These are phyloP conservation scores for Saccharomyces eubayanus DNA, from an alignment of 805 yeast species.

Conservation along the genomic window DNA sequence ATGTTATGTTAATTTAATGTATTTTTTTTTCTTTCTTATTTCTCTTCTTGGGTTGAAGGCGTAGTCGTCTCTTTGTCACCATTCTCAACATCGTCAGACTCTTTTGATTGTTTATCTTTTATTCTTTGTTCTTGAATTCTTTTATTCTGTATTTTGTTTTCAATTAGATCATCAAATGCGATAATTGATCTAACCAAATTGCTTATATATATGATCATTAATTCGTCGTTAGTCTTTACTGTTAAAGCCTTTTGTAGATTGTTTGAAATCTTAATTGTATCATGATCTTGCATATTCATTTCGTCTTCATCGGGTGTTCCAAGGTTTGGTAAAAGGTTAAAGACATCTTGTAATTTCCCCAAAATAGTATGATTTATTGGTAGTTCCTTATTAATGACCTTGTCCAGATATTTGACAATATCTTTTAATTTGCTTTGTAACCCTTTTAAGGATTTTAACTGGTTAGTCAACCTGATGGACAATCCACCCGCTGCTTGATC, in stretches of 20 bases:
- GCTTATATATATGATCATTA: constrained; percentile 87
- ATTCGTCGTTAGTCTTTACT: constrained; percentile 87
- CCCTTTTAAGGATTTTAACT: constrained; percentile 80
- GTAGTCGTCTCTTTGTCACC: not conserved
- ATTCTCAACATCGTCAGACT: not conserved
- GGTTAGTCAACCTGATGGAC: constrained; percentile 79
- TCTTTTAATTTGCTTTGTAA: constrained; percentile 70
- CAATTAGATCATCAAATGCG: constrained; percentile 93
- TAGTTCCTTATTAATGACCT: constrained; percentile 58
- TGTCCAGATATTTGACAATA: constrained; percentile 68
- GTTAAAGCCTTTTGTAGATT: constrained; percentile 76
- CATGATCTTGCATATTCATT: constrained; percentile 20
- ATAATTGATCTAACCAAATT: constrained; percentile 88
- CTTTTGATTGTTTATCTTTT: constrained; percentile 21
- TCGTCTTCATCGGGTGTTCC: constrained; percentile 32
- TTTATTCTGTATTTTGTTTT: constrained; percentile 84
- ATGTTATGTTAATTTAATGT: not conserved
- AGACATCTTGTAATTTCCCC: constrained; percentile 90
- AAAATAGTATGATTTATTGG: constrained; percentile 87
- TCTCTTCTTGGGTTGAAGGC: not conserved
- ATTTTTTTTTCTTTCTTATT: not conserved
- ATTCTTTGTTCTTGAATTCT: constrained; percentile 32
- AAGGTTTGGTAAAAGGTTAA: constrained; percentile 84
- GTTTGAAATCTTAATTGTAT: constrained; percentile 31
- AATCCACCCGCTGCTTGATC: constrained; percentile 95